Evolutionary conservation across 306 rosid species (phyloP).

Genomic region (Gillenia trifoliata): DNA sequence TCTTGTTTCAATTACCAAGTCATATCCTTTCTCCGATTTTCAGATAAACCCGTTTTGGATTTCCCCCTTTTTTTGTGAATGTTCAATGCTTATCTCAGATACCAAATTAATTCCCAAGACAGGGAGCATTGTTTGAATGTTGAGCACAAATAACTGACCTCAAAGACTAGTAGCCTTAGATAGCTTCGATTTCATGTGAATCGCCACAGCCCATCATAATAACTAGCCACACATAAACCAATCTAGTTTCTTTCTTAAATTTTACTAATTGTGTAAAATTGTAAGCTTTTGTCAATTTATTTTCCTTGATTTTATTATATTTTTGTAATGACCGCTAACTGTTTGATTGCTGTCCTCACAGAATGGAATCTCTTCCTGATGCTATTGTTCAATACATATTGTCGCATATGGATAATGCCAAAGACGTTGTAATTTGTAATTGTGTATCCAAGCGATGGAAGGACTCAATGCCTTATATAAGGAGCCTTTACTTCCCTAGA

Average conservation of each 20-base stretch:
- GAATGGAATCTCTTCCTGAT: slow-evolving; percentile 82
- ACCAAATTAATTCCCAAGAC: neutral
- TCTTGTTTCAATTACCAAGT: neutral
- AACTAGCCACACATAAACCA: no score
- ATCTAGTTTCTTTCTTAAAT: neutral
- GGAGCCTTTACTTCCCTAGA: slow-evolving; percentile 74
- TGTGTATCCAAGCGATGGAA: slow-evolving; percentile 89
- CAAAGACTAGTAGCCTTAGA: neutral
- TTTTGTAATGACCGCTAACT: slow-evolving; percentile 11
- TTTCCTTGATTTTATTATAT: neutral
- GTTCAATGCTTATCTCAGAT: neutral
- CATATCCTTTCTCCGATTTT: neutral
- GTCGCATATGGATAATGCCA: slow-evolving; percentile 60
- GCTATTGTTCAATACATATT: slow-evolving; percentile 71
- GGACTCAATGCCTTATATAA: slow-evolving; percentile 53
- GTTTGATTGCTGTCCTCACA: slow-evolving; percentile 28
- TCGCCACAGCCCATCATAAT: neutral
- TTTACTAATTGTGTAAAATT: neutral
- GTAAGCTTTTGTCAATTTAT: neutral
- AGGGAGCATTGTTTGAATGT: neutral
- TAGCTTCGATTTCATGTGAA: neutral
- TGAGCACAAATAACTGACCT: neutral
- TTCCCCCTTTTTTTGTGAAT: neutral
- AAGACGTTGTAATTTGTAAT: slow-evolving; percentile 76
- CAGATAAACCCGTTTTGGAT: neutral